Base-by-base conservation (phyloP, 2,329 filamentous ascomycete genomes). In the Ophiocordyceps camponoti-floridani region DNA sequence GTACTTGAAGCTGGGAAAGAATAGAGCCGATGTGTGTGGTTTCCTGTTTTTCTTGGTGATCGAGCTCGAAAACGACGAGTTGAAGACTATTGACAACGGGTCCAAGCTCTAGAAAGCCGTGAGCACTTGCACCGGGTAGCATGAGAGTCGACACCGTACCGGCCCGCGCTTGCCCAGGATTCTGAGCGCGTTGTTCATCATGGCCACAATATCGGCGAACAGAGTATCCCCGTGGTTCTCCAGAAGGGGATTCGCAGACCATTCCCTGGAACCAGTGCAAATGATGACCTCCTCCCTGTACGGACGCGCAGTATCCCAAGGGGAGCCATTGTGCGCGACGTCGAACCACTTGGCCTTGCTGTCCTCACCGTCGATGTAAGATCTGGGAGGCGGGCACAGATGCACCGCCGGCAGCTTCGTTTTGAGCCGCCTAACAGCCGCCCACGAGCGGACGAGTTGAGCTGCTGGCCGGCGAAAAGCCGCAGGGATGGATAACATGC, bases 231-330 rank as follows among this genome's bases (percentile, higher is more conserved):
- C 75, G 54, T 62, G 72, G 52, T 80, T 75, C 47, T 93, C 86
- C 23, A 94, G 79, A 58, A 94, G 87, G 49, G 95, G 93, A 46
- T 76, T 75, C 55, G 82, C 88, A 27, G 71, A 68, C 88, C 88
- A 95, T 62, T 94, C 84, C 28, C 71, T 64, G 48, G 77, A 75
- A 4, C 85, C 87, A 0, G 87, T 94, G 49, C 82, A 88, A 13
- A 95, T 70, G 10, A 96, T 62, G 4, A 95, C 73, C 53, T 95
- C 87, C 60, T 93, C 81, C 1, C 78, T 70, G 58, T 94, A 94
- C 1, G 72, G 67, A 2, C 82, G 70, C 63, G 94, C 88, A 6
- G 82, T 81, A 12, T 84, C 84, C 56, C 83, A 80, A 40, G 95
- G 66, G 16, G 73, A 69, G 37, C 74, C 74, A 48, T 75, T 70